A percentile compares a stretch with the other conserved stretches of the same genome.
phyloP scores from a whole-genome alignment of 805 yeast species.

The Zygosaccharomyces kombuchaensis region DNA sequence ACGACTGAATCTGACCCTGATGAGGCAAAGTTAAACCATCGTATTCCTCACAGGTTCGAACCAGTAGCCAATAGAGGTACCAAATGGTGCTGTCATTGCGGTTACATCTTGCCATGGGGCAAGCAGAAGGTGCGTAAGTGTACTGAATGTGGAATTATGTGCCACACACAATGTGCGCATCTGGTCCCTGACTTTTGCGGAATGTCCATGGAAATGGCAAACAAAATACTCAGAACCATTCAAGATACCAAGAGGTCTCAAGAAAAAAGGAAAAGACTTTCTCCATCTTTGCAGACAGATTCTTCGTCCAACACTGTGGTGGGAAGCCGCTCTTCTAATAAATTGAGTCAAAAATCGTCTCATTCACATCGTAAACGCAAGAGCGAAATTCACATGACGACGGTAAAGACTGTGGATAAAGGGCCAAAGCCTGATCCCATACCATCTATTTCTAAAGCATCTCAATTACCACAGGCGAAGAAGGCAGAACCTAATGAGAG shows the following conservation, averaged over 20 bases:
- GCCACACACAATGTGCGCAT: slow-evolving; percentile 89
- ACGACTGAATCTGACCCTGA: slow-evolving; percentile 65
- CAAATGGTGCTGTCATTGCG: slow-evolving; percentile 99
- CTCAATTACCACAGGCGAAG: slow-evolving; percentile 7
- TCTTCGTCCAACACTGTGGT: slow-evolving; percentile 15
- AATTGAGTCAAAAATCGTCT: slow-evolving; percentile 2
- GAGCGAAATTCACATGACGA: not conserved
- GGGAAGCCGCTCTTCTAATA: slow-evolving; percentile 15
- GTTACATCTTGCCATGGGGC: slow-evolving; percentile 93
- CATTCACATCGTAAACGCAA: slow-evolving; percentile 2
- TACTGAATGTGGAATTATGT: slow-evolving; percentile 89
- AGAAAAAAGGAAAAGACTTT: slow-evolving; percentile 22
- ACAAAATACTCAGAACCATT: slow-evolving; percentile 78
- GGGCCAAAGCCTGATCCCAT: not conserved
- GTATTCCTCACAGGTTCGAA: slow-evolving; percentile 95
- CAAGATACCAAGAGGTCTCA: slow-evolving; percentile 56
- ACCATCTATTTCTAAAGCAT: not conserved
- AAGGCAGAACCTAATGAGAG: slow-evolving; percentile 15
- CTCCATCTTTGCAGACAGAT: slow-evolving; percentile 12
- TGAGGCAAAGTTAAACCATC: slow-evolving; percentile 82
- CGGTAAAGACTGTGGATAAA: not conserved
- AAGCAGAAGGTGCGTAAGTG: slow-evolving; percentile 89
- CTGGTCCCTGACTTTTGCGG: slow-evolving; percentile 98
- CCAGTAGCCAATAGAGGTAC: slow-evolving; percentile 92
- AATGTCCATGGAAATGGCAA: slow-evolving; percentile 96